These are phyloP conservation scores for Ceratobasidium sp. DNA, from an alignment of 1,284 basidiomycete genomes.

Conservation along the genomic window DNA sequence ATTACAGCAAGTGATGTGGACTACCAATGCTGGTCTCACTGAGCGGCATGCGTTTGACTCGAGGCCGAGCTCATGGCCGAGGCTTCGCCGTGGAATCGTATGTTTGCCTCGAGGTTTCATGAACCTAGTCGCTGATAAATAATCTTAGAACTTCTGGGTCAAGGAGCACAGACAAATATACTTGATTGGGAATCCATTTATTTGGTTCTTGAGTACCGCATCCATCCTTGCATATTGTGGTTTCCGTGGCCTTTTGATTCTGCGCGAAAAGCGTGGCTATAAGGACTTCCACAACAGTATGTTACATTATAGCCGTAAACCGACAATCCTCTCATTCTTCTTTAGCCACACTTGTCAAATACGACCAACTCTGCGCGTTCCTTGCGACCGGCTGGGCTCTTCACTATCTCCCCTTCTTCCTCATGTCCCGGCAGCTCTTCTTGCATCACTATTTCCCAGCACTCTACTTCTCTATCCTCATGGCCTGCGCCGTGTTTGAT, in stretches of 20 bases:
- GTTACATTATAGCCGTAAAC: conserved; percentile 48
- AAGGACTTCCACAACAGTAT: conserved; percentile 89
- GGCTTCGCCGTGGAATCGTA: conserved; percentile 89
- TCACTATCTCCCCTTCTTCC: conserved; percentile 95
- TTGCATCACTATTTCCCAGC: conserved; percentile 97
- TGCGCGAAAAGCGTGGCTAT: conserved; percentile 90
- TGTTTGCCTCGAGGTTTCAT: conserved; percentile 49
- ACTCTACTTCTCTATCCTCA: conserved; percentile 90
- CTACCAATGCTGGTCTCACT: conserved; percentile 94
- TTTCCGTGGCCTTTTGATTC: conserved; percentile 78
- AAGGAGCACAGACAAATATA: conserved; percentile 96
- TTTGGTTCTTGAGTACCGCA: conserved; percentile 87
- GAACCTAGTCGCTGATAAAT: conserved; percentile 10
- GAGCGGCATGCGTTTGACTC: conserved; percentile 96
- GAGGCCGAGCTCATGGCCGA: conserved; percentile 88
- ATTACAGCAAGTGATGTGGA: conserved; percentile 96
- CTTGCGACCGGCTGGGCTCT: conserved; percentile 92
- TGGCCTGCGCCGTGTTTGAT: conserved; percentile 84
- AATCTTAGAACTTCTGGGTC: conserved; percentile 90
- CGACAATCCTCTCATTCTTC: conserved; percentile 25
- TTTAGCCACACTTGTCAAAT: conserved; percentile 90
- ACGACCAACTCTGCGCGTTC: conserved; percentile 90
- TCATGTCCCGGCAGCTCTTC: conserved; percentile 96
- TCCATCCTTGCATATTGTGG: conserved; percentile 73
- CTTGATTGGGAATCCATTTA: conserved; percentile 90